Percentiles rank a stretch among this genome's conserved stretches.
Conservation (phyloP, 1,139 yeast genomes). For the Suhomyces atakaporum region DNA sequence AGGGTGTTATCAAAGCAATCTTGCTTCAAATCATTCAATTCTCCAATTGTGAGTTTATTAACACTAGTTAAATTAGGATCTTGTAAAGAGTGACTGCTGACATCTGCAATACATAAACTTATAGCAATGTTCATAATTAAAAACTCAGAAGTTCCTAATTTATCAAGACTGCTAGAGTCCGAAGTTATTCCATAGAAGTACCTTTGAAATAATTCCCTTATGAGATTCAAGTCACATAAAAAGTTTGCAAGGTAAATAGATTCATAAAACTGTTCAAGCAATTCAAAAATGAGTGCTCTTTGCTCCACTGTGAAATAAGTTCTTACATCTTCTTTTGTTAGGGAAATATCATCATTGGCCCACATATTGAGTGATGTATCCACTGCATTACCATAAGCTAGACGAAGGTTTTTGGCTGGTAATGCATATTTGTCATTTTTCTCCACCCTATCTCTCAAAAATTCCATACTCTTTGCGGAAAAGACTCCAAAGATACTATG, state of each 20-base stretch:
- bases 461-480: slow-evolving; percentile 12
- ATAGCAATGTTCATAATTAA: slow-evolving; percentile 22
- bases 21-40: slow-evolving; percentile 10
- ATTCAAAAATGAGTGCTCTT: slow-evolving; percentile 11
- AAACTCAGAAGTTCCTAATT: slow-evolving; percentile 17
- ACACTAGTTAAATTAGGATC: slow-evolving; percentile 7
- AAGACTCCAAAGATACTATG: slow-evolving; percentile 14
- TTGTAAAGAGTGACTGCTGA: slow-evolving; percentile 2
- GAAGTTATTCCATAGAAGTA: slow-evolving; percentile 12
- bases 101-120: slow-evolving; percentile 15
- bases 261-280: slow-evolving; percentile 12
- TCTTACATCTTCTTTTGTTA: neutral
- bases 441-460: slow-evolving; percentile 9
- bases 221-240: slow-evolving; percentile 9
- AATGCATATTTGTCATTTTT: slow-evolving; percentile 4
- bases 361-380: slow-evolving; percentile 10
- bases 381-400: slow-evolving; percentile 11
- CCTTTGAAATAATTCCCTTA: slow-evolving; percentile 13
- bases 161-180: slow-evolving; percentile 10
- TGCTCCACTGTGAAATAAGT: slow-evolving; percentile 7
- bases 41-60: neutral
- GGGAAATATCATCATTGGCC: slow-evolving; percentile 4
- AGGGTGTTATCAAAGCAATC: slow-evolving; percentile 22
- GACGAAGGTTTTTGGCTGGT: slow-evolving; percentile 13
- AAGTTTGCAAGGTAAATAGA: slow-evolving; percentile 9